These are phyloP conservation scores for Hypoxylon rickii DNA, from an alignment of 495 filamentous ascomycete species.

Conservation along the genomic window DNA sequence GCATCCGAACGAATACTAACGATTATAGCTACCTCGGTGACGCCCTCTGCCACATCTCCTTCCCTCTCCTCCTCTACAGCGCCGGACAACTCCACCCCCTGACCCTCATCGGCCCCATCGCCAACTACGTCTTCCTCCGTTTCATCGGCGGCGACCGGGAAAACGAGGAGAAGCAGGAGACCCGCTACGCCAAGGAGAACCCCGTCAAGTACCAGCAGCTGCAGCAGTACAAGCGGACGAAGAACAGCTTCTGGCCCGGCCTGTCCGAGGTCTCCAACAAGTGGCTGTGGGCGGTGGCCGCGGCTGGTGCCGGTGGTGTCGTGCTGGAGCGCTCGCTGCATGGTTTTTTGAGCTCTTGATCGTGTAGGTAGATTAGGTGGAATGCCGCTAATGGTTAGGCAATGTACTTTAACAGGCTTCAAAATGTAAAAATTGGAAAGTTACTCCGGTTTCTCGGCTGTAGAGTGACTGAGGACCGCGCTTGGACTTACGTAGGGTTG, in stretches of 20 bases:
- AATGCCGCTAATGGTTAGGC: no score
- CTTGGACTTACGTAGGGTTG: no score
- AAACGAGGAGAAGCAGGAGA: conserved; percentile 55
- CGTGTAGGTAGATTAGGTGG: not conserved
- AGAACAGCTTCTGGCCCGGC: conserved; percentile 64
- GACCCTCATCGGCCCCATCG: conserved; percentile 56
- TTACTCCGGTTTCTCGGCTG: no score
- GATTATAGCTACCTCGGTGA: conserved; percentile 60
- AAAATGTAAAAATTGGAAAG: no score
- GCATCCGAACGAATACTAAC: conserved; percentile 8
- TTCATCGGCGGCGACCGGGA: conserved; percentile 58
- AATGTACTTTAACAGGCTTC: no score
- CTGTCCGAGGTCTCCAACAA: conserved; percentile 52
- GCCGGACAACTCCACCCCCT: conserved; percentile 57
- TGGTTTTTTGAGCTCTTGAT: conserved; percentile 2
- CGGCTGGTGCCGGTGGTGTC: conserved; percentile 45
- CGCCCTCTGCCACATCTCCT: conserved; percentile 57
- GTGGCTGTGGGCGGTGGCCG: conserved; percentile 58
- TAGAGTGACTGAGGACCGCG: no score
- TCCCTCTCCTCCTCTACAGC: conserved; percentile 54
- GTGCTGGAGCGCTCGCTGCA: conserved; percentile 31
- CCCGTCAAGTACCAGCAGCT: conserved; percentile 57
- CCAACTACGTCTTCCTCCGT: conserved; percentile 63
- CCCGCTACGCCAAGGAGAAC: conserved; percentile 51
- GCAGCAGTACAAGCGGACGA: conserved; percentile 51